Base-by-base conservation (phyloP, 1,139 yeast genomes). In the Sugiyamaella paludigena region DNA sequence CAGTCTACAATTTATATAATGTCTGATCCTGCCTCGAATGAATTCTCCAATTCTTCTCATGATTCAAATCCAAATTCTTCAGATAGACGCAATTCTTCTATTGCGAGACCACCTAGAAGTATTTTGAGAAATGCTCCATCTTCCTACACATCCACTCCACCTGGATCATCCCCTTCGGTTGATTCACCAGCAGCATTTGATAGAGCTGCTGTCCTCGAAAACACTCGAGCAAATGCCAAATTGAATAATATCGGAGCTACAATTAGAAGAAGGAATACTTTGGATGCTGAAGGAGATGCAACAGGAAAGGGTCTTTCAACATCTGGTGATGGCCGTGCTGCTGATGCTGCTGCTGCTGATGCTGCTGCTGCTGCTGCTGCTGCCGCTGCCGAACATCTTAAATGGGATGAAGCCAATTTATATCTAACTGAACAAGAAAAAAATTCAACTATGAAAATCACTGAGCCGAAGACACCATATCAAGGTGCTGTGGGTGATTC, bases 401-500 rank as follows among this genome's bases (percentile, higher is more conserved):
- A 77, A 58, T 85, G 92, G 91, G 91, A 85, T 64, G 92, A 85
- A 61, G 72, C 81, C 48, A 84, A 84, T 58, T 69, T 85, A 52
- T 74, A 81, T 58, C 69, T 79, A 51, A 77, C 84, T 15, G 92
- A 85, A 63, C 83, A 78, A 61, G 87, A 83, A 58, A 81, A 84
- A 64, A 70, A 77, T 29, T 80, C 91, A 31, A 83, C 87, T 38
- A 84, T 84, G 91, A 79, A 81, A 66, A 89, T 92, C 45, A 95
- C 88, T 60, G 98, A 92, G 68, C 98, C 98, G 33, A 92, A 92
- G 73, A 92, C 98, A 1, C 98, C 98, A 2, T 92, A 86, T 64
- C 95, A 87, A 64, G 96, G 95, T 16, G 95, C 97, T 0, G 86
- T 87, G 39, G 86, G 87, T 59, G 95, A 94, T 2, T 78, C 80